These are phyloP conservation scores for Trebouxia sp. DNA, from an alignment of 139 green algal genomes.

Conservation along the genomic window DNA sequence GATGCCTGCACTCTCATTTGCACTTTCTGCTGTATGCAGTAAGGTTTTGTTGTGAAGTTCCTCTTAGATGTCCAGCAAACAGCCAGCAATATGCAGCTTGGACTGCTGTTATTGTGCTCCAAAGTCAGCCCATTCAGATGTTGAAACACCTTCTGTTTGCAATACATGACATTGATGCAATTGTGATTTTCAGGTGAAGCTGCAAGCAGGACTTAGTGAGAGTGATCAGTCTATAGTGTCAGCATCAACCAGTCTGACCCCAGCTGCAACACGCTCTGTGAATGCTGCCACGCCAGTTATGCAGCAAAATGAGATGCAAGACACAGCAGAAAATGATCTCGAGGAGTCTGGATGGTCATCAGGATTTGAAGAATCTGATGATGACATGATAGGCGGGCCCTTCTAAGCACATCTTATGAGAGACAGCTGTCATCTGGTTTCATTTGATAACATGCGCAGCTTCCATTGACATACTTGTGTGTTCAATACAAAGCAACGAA, in stretches of 20 bases:
- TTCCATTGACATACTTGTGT: too few species aligned
- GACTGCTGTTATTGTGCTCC: too few species aligned
- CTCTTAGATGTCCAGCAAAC: too few species aligned
- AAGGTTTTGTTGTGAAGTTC: too few species aligned
- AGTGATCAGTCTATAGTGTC: neutral
- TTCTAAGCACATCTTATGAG: too few species aligned
- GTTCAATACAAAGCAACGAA: too few species aligned
- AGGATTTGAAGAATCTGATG: slow-evolving; percentile 26
- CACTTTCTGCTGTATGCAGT: neutral
- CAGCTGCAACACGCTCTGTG: neutral
- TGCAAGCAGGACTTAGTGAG: neutral
- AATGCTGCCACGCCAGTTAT: neutral
- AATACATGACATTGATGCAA: neutral
- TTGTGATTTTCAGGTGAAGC: neutral
- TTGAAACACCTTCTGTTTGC: neutral
- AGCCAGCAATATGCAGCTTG: too few species aligned
- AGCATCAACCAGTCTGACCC: neutral
- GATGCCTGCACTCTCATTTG: too few species aligned
- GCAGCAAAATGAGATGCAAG: neutral
- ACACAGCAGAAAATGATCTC: neutral
- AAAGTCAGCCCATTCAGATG: too few species aligned
- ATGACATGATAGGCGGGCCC: slow-evolving; percentile 27
- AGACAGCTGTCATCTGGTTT: too few species aligned
- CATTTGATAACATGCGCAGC: too few species aligned
- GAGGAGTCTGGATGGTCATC: slow-evolving; percentile 13